These are phyloP conservation scores for Colletotrichum sp. DNA, from an alignment of 2,329 filamentous ascomycete species.

Conservation along the genomic window DNA sequence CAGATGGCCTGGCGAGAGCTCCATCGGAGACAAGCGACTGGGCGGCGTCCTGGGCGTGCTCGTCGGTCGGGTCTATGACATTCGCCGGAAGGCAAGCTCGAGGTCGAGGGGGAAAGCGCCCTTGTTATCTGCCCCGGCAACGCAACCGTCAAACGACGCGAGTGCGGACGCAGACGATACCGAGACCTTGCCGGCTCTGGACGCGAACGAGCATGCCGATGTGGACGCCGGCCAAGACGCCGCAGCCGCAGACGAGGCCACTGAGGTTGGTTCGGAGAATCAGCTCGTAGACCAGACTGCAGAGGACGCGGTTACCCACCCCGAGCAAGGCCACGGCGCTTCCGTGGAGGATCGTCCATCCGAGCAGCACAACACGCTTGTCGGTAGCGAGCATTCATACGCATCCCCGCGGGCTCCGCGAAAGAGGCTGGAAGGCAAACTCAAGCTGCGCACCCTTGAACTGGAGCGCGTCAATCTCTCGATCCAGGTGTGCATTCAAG, in stretches of 20 bases:
- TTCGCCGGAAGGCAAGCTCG: conserved; percentile 33
- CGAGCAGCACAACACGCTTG: background rate
- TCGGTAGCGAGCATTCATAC: background rate
- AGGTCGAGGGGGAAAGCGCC: conserved; percentile 14
- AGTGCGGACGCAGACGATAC: background rate
- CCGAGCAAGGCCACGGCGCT: background rate
- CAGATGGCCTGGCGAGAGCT: conserved; percentile 59
- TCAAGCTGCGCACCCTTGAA: conserved; percentile 74
- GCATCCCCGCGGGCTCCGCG: conserved; percentile 32
- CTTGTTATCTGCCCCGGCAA: background rate
- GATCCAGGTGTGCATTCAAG: conserved; percentile 69
- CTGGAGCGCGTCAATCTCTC: conserved; percentile 78
- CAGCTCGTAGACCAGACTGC: background rate
- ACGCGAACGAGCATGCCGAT: background rate
- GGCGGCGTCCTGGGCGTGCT: conserved; percentile 73
- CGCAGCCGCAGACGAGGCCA: background rate
- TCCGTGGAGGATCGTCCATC: background rate
- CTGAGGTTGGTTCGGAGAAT: background rate
- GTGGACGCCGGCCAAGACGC: background rate
- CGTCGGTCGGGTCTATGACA: conserved; percentile 70
- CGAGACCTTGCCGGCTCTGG: background rate
- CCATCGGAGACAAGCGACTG: conserved; percentile 65
- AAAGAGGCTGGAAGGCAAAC: conserved; percentile 56
- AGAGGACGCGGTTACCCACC: background rate
- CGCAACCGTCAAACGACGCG: background rate